phyloP scores from a whole-genome alignment of 164 flowering plant species.

The Cinnamomum chago region DNA sequence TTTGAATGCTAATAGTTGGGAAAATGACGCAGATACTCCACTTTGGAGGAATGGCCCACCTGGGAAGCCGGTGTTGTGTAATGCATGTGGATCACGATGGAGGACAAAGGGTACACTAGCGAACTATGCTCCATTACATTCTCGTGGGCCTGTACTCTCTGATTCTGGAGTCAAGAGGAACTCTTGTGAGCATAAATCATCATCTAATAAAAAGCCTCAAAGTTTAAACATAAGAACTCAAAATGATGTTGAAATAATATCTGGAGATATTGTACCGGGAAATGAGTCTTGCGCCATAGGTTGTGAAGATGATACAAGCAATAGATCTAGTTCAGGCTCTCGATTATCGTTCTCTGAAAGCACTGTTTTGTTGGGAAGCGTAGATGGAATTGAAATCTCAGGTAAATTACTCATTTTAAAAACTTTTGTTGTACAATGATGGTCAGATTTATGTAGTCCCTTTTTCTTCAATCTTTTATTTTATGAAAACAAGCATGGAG shows the following conservation, averaged over 20 bases:
- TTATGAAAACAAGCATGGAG: background rate
- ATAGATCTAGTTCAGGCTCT: slow-evolving; percentile 16
- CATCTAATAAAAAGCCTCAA: slow-evolving; percentile 1
- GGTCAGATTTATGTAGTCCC: background rate
- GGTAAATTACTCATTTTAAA: slow-evolving; percentile 4
- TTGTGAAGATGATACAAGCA: slow-evolving; percentile 15
- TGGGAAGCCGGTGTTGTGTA: slow-evolving; percentile 40
- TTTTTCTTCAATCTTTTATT: background rate
- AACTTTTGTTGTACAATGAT: background rate
- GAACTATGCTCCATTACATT: slow-evolving; percentile 35
- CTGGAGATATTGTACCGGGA: slow-evolving; percentile 1
- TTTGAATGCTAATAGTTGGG: slow-evolving; percentile 1
- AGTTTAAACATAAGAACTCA: background rate
- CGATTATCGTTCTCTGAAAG: slow-evolving; percentile 18
- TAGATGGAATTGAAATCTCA: slow-evolving; percentile 6
- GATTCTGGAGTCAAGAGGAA: slow-evolving; percentile 7
- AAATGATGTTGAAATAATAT: background rate
- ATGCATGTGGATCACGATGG: slow-evolving; percentile 52
- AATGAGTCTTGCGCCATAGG: background rate
- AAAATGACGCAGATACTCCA: slow-evolving; percentile 33
- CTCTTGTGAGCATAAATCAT: slow-evolving; percentile 2
- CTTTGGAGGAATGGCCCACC: slow-evolving; percentile 53
- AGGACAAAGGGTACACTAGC: slow-evolving; percentile 32
- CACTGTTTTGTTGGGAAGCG: slow-evolving; percentile 2
- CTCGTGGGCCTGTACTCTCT: slow-evolving; percentile 8